Evolutionary conservation across 202 grass and related monocot species (phyloP).

Genomic region (Saccharum hybrid): DNA sequence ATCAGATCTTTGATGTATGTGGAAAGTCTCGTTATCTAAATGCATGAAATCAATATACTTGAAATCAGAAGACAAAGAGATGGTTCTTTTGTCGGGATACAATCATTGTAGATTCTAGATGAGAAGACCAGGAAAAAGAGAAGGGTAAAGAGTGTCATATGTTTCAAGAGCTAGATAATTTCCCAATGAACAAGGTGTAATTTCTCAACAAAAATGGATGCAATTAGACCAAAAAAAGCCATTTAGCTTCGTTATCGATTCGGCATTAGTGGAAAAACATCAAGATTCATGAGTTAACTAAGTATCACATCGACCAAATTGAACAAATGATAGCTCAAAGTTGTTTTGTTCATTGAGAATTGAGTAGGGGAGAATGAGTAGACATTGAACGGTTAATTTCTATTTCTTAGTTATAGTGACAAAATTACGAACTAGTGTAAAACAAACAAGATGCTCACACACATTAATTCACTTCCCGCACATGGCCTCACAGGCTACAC

Average conservation of each 20-base stretch:
- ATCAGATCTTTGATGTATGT: not conserved
- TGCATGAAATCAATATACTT: not conserved
- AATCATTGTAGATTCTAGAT: not conserved
- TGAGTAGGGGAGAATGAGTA: not conserved
- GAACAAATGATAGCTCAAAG: slow-evolving; percentile 1
- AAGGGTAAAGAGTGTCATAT: not conserved
- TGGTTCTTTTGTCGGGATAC: not conserved
- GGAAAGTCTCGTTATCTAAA: not conserved
- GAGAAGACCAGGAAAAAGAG: not conserved
- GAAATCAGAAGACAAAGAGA: not conserved
- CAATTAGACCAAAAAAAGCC: not conserved
- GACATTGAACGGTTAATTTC: not conserved
- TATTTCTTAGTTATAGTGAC: not conserved
- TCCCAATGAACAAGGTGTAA: not conserved
- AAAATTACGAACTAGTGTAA: not conserved
- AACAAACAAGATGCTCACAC: not conserved
- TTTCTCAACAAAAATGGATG: not conserved
- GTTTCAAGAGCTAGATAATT: not conserved
- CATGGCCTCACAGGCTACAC: not conserved
- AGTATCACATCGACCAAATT: not conserved
- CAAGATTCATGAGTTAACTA: not conserved
- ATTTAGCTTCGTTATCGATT: not conserved
- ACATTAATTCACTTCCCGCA: not conserved
- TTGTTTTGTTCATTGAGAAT: not conserved
- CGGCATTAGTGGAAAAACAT: not conserved